Percentiles rank a stretch among this genome's conserved stretches.
These are phyloP conservation scores for Agaricus sinodeliciosus DNA, from an alignment of 768 basidiomycete genomes.

Conservation along the genomic window DNA sequence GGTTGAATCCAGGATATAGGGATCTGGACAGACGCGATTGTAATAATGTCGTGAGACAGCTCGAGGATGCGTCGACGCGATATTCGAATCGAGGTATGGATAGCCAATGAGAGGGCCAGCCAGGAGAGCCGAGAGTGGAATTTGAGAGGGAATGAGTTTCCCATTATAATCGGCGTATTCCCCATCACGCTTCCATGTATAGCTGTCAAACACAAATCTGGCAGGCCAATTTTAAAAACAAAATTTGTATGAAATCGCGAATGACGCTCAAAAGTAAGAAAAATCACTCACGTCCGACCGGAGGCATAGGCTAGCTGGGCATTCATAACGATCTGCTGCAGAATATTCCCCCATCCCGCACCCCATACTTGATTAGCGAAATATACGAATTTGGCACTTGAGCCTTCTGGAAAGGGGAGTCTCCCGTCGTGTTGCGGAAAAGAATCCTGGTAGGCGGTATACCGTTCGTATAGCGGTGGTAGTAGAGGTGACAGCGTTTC, in stretches of 20 bases:
- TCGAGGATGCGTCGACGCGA: slow-evolving; percentile 28
- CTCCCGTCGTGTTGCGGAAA: slow-evolving; percentile 39
- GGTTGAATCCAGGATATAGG: slow-evolving; percentile 16
- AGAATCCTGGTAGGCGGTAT: slow-evolving; percentile 33
- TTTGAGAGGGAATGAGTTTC: slow-evolving; percentile 42
- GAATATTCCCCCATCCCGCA: slow-evolving; percentile 55
- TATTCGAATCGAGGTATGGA: slow-evolving; percentile 4
- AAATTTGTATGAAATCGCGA: too few species aligned
- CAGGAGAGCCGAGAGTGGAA: slow-evolving; percentile 48
- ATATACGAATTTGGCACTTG: slow-evolving; percentile 38
- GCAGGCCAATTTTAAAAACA: not conserved
- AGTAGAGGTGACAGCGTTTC: slow-evolving; percentile 1
- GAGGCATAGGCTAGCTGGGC: slow-evolving; percentile 41
- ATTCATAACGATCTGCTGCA: slow-evolving; percentile 53
- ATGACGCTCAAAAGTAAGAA: not conserved
- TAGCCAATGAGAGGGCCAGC: slow-evolving; percentile 29
- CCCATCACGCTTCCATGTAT: slow-evolving; percentile 42
- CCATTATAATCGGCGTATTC: slow-evolving; percentile 43
- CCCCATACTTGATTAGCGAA: slow-evolving; percentile 40
- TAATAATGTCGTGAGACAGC: slow-evolving; percentile 42
- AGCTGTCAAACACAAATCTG: slow-evolving; percentile 56
- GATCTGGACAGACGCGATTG: slow-evolving; percentile 37
- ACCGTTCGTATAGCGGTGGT: slow-evolving; percentile 41
- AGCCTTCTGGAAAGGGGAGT: slow-evolving; percentile 32
- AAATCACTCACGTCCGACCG: slow-evolving; percentile 38